Evolutionary conservation across 2,329 filamentous ascomycete genomes (phyloP).

Genomic region (Trichoderma sp.): DNA sequence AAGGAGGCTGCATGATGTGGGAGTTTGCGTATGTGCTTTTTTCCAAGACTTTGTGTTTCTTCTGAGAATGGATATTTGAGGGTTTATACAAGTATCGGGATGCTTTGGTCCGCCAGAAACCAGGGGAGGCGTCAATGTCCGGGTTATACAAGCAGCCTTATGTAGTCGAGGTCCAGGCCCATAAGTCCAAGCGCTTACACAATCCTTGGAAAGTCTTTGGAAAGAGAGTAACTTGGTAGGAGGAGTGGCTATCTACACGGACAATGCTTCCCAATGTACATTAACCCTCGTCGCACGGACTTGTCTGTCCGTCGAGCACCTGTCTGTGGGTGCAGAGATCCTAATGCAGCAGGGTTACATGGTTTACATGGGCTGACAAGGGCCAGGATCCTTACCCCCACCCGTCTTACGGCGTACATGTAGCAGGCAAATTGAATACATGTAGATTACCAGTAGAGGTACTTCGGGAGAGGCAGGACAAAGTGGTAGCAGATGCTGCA

Average conservation of each 20-base stretch:
- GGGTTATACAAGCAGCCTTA: background rate
- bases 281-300: background rate
- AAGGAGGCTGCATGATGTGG: slow-evolving; percentile 1
- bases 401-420: background rate
- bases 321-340: background rate
- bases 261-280: background rate
- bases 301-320: background rate
- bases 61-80: background rate
- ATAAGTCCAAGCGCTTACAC: background rate
- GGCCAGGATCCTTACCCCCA: background rate
- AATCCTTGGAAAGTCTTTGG: background rate
- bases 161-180: background rate
- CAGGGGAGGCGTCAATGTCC: background rate
- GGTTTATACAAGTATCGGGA: background rate
- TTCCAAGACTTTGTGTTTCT: background rate
- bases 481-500: background rate
- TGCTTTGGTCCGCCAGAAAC: background rate
- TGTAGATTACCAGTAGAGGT: background rate
- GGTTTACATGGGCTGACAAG: background rate
- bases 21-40: background rate
- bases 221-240: background rate
- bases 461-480: background rate
- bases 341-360: background rate
- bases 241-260: background rate
- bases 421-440: background rate